Evolutionary conservation across 768 basidiomycete genomes (phyloP).

Genomic region (Dendrothele bispora): DNA sequence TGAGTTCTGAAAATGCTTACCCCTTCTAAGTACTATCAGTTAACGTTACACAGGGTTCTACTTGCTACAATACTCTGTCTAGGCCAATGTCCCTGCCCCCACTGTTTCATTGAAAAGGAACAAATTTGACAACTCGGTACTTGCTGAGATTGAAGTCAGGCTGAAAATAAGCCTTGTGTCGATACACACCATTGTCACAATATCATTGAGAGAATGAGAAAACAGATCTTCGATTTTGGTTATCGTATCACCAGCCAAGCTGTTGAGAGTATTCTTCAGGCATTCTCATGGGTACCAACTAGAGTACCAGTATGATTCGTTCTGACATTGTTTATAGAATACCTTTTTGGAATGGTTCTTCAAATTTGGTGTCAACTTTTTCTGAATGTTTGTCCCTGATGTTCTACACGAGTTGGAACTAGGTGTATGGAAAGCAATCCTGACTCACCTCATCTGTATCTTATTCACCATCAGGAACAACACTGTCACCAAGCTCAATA

Average conservation of each 20-base stretch:
- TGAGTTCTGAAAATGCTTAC: slow-evolving; percentile 21
- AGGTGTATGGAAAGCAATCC: too few species aligned
- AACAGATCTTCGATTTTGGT: neutral
- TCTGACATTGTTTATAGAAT: neutral
- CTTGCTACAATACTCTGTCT: slow-evolving; percentile 10
- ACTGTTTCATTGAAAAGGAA: neutral
- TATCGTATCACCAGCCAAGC: neutral
- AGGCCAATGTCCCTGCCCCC: neutral
- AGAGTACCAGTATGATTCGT: neutral
- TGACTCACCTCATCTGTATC: too few species aligned
- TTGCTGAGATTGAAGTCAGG: neutral
- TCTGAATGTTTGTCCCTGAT: neutral
- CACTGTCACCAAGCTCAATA: too few species aligned
- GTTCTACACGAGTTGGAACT: neutral
- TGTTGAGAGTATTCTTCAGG: neutral
- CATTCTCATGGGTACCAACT: neutral
- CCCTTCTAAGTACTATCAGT: neutral
- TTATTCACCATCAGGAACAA: too few species aligned
- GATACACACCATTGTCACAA: neutral
- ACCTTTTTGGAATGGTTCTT: neutral
- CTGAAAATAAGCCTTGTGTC: neutral
- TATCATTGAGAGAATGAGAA: neutral
- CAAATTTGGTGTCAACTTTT: neutral
- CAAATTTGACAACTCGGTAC: neutral
- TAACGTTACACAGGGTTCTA: slow-evolving; percentile 21